These are phyloP conservation scores for Arthrobotrys sinensis DNA, from an alignment of 2,329 filamentous ascomycete species.

Conservation along the genomic window DNA sequence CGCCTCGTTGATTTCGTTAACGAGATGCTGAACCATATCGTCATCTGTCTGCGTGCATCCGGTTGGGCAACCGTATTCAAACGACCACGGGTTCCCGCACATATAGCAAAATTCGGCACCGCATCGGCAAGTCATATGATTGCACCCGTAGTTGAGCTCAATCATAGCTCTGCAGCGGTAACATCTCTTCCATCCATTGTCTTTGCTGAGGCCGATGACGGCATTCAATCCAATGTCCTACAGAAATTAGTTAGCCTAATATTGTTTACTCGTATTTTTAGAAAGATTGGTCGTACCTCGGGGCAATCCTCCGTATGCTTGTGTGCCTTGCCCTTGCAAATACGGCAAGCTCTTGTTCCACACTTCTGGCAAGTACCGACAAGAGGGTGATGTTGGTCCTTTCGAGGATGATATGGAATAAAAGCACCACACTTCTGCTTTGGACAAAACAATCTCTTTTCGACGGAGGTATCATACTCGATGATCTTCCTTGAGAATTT, in stretches of 20 bases:
- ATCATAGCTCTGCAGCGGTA: conserved; percentile 81
- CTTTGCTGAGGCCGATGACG: conserved; percentile 75
- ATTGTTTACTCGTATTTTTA: not conserved
- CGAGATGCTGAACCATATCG: conserved; percentile 40
- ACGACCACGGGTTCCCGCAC: conserved; percentile 80
- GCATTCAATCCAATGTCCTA: conserved; percentile 66
- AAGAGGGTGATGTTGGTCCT: conserved; percentile 46
- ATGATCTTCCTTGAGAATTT: conserved; percentile 54
- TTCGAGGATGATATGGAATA: conserved; percentile 58
- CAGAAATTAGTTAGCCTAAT: not conserved
- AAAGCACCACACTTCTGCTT: conserved; percentile 50
- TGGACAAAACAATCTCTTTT: conserved; percentile 58
- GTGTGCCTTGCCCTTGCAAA: conserved; percentile 56
- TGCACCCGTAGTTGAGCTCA: conserved; percentile 85
- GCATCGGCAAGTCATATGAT: conserved; percentile 89
- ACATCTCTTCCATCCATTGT: conserved; percentile 82
- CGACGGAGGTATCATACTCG: conserved; percentile 56
- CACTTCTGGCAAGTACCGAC: conserved; percentile 55
- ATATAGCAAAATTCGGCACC: conserved; percentile 89
- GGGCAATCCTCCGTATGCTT: conserved; percentile 47
- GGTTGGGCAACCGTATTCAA: conserved; percentile 54
- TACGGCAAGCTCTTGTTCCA: conserved; percentile 51
- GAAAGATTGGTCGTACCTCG: conserved; percentile 22
- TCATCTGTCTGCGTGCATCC: conserved; percentile 44
- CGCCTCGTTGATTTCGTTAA: conserved; percentile 30